A percentile compares a stretch with the other conserved stretches of the same genome.
phyloP scores from a whole-genome alignment of 1,284 basidiomycete genomes.

The Fomes fomentarius region DNA sequence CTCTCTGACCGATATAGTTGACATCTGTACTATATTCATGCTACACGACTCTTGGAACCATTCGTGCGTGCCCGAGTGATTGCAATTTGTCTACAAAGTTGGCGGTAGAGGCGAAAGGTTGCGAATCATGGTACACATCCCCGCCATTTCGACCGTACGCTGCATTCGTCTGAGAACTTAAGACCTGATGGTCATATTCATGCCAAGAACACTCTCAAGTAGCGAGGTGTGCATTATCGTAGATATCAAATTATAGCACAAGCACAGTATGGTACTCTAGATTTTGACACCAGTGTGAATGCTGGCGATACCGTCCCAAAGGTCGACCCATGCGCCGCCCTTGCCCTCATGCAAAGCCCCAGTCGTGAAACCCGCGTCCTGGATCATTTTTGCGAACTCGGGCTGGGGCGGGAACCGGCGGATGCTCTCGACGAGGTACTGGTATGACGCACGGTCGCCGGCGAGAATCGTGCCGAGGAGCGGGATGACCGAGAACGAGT shows the following conservation, averaged over 20 bases:
- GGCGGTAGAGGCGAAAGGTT: too few relatives aligned
- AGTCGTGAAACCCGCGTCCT: conserved; percentile 83
- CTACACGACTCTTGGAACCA: conserved; percentile 22
- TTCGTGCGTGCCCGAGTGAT: too few relatives aligned
- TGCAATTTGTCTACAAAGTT: neutral
- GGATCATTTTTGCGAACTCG: conserved; percentile 91
- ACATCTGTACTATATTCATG: conserved; percentile 25
- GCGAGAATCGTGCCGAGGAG: conserved; percentile 95
- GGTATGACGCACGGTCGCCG: conserved; percentile 93
- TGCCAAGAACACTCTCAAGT: too few relatives aligned
- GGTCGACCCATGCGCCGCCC: conserved; percentile 87
- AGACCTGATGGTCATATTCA: too few relatives aligned
- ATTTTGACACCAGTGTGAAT: conserved; percentile 88
- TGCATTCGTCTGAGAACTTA: too few relatives aligned
- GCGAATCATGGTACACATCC: too few relatives aligned
- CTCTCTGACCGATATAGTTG: conserved; percentile 15
- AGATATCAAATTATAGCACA: conserved; percentile 2
- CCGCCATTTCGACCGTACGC: too few relatives aligned
- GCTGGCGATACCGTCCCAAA: conserved; percentile 86
- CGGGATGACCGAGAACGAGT: conserved; percentile 97
- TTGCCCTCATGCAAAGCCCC: conserved; percentile 72
- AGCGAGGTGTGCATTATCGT: neutral
- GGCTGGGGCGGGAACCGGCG: conserved; percentile 91
- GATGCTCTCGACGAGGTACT: conserved; percentile 98
- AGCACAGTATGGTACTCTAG: conserved; percentile 28